Percentiles rank a stretch among this genome's conserved stretches.
phyloP scores from a whole-genome alignment of 2,329 filamentous ascomycete genomes.

The Leptosphaerulina australis region DNA sequence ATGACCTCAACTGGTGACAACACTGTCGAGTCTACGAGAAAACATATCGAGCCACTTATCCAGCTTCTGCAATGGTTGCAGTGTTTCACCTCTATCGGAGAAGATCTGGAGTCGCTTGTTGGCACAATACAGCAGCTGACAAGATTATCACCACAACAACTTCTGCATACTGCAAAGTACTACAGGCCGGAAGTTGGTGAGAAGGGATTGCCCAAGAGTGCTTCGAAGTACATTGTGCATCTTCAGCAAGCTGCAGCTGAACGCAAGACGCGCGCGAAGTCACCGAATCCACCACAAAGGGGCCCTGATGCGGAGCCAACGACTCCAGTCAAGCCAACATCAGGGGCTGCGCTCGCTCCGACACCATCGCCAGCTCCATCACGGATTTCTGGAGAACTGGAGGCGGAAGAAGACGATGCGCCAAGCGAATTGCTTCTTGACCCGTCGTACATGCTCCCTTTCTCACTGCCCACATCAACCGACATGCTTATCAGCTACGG shows the following conservation, averaged over 20 bases:
- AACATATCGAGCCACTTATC: conserved; percentile 87
- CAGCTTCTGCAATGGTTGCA: conserved; percentile 97
- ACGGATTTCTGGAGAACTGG: conserved; percentile 48
- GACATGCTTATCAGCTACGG: conserved; percentile 98
- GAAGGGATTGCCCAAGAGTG: conserved; percentile 85
- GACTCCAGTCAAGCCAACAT: conserved; percentile 39
- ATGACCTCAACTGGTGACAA: conserved; percentile 84
- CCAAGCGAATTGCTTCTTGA: conserved; percentile 82
- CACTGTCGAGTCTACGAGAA: conserved; percentile 80
- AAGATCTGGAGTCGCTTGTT: conserved; percentile 87
- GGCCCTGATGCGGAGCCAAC: conserved; percentile 35
- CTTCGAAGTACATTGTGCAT: conserved; percentile 81
- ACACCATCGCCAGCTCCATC: conserved; percentile 42
- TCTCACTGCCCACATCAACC: conserved; percentile 91
- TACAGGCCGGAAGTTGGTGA: conserved; percentile 96
- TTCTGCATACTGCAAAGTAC: conserved; percentile 89
- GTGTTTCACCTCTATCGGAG: conserved; percentile 91
- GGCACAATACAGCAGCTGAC: conserved; percentile 89
- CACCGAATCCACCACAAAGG: conserved; percentile 48
- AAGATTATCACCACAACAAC: conserved; percentile 80
- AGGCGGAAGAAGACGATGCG: conserved; percentile 71
- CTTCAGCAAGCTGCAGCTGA: conserved; percentile 75
- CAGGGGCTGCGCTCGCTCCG: conserved; percentile 29
- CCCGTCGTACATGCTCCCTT: conserved; percentile 89
- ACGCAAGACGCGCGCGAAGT: conserved; percentile 47